Percentiles rank a stretch among this genome's conserved stretches.
Conservation (phyloP, 257 asterid species). For the Linaria vulgaris region DNA sequence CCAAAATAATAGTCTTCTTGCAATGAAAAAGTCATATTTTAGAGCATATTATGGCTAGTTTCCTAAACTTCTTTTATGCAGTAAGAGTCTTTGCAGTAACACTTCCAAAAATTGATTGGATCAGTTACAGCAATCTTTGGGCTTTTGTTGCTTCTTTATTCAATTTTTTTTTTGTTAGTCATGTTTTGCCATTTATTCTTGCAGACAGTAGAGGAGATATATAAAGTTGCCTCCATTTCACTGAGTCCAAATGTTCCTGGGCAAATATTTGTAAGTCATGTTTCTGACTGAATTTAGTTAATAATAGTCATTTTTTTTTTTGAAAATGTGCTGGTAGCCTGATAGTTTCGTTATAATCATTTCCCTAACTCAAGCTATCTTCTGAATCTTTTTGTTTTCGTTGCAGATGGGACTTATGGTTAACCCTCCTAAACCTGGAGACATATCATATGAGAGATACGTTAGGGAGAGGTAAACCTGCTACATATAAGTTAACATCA, state of each 20-base stretch:
- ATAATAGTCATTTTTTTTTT: not conserved
- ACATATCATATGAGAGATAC: conserved; percentile 81
- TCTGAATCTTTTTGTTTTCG: conserved; percentile 15
- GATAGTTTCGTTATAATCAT: not conserved
- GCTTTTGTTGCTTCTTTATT: not conserved
- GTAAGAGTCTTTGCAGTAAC: not conserved
- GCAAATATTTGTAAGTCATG: conserved; percentile 81
- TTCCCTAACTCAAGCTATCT: conserved; percentile 1
- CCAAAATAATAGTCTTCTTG: not conserved
- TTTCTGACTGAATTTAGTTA: not conserved
- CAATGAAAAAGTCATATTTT: no score
- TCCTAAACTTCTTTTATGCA: no score
- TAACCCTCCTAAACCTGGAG: conserved; percentile 90
- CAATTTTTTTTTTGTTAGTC: not conserved
- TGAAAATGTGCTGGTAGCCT: not conserved
- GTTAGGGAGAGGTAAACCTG: conserved; percentile 68
- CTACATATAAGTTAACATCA: not conserved
- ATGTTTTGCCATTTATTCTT: conserved; percentile 14
- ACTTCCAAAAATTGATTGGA: not conserved
- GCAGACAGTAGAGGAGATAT: conserved; percentile 96
- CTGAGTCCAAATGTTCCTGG: conserved; percentile 98
- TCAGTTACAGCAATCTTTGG: not conserved
- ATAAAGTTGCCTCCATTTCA: conserved; percentile 92
- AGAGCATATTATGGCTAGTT: no score
- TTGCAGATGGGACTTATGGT: conserved; percentile 93